Evolutionary conservation across 2,329 filamentous ascomycete genomes (phyloP), one percentile per base, ranked within the genome.

Genomic region (Aspergillus quadrilineatus): DNA sequence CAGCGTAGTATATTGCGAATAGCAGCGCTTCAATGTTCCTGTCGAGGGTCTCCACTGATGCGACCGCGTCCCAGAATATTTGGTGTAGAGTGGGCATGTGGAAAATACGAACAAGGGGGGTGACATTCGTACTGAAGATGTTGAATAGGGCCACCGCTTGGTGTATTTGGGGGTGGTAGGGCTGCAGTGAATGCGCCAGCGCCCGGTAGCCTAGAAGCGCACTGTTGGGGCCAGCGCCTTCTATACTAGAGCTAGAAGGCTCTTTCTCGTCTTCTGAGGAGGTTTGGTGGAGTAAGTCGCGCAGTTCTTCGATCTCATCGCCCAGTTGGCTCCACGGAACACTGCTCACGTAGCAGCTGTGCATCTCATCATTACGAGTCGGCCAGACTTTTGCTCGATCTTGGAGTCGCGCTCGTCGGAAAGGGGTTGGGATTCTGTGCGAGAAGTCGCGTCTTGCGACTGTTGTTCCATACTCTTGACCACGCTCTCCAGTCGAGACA

Each of bases 301-400:
- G 82, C 64, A 85, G 75, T 65, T 85, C 82, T 65, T 84, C 81
- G 28, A 85, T 80, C 73, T 85, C 82, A 52, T 83, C 82, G 54
- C 82, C 83, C 60, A 87, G 71, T 60, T 77, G 83, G 3, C 82
- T 81, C 82, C 83, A 86, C 60, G 86, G 84, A 22, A 79, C 80
- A 65, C 82, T 85, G 67, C 83, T 86, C 63, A 86, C 81, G 67
- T 87, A 86, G 56, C 82, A 75, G 63, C 82, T 85, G 61, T 78
- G 77, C 28, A 82, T 82, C 58, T 85, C 82, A 60, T 83, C 82
- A 86, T 79, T 1, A 86, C 80, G 52, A 87, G 69, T 28, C 83
- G 74, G 14, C 84, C 84, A 64, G 86, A 81, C 48, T 81, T 73
- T 44, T 71, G 43, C 28, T 55, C 58, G 15, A 49, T 37, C 7